phyloP scores from a whole-genome alignment of 257 asterid genomes.

The Petrea volubilis region DNA sequence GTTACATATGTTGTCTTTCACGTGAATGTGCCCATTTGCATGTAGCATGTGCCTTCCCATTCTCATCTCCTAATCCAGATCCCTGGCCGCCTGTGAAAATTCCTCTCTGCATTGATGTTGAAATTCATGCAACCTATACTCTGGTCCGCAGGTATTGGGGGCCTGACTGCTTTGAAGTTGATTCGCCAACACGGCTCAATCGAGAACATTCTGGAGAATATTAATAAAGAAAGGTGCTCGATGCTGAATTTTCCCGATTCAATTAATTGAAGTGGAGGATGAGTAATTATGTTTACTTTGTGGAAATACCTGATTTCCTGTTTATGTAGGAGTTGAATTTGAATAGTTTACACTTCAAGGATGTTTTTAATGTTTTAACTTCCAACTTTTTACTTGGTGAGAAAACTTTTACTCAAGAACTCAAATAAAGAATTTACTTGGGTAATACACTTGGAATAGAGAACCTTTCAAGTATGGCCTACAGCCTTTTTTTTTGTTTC shows the following conservation, averaged over 20 bases:
- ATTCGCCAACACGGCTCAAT: constrained; percentile 92
- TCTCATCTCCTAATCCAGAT: neutral
- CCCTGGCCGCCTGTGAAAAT: neutral
- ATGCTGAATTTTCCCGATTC: constrained; percentile 1
- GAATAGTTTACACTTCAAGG: neutral
- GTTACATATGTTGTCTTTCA: neutral
- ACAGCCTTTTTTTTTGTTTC: neutral
- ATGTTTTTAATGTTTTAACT: constrained; percentile 3
- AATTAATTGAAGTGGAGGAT: neutral
- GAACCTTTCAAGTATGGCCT: neutral
- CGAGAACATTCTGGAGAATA: constrained; percentile 82
- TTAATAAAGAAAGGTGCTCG: constrained; percentile 88
- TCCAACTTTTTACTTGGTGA: constrained; percentile 5
- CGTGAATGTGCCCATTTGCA: constrained; percentile 1
- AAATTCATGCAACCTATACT: constrained; percentile 3
- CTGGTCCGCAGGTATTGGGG: constrained; percentile 77
- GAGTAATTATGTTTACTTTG: neutral
- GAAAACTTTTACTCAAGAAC: constrained; percentile 3
- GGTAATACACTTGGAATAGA: neutral
- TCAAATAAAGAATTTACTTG: neutral
- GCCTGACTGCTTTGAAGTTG: constrained; percentile 92
- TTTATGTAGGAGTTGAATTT: neutral
- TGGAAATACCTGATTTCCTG: neutral
- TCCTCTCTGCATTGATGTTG: neutral
- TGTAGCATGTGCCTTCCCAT: neutral